These are phyloP conservation scores for Digitaria exilis DNA, from an alignment of 202 grass and related monocot genomes.

Conservation along the genomic window DNA sequence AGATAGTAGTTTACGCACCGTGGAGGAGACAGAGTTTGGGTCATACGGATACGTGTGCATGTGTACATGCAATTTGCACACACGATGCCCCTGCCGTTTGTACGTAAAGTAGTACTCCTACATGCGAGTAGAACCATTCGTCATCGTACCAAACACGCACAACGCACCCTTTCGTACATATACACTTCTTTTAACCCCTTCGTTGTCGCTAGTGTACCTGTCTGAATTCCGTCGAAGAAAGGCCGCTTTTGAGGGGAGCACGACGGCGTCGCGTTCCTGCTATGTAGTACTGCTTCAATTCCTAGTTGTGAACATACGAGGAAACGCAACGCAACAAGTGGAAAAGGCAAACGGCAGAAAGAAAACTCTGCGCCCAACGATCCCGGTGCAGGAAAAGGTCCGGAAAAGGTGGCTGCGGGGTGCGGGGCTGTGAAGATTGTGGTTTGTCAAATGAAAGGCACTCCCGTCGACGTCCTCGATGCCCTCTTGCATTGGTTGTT, in stretches of 20 bases:
- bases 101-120: too few relatives aligned
- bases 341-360: background rate
- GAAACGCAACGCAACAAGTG: too few relatives aligned
- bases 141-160: background rate
- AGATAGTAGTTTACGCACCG: too few relatives aligned
- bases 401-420: background rate
- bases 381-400: background rate
- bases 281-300: background rate
- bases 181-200: background rate
- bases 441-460: background rate
- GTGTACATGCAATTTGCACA: background rate
- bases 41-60: too few relatives aligned
- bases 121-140: background rate
- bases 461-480: background rate
- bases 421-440: too few relatives aligned
- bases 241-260: background rate
- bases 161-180: background rate
- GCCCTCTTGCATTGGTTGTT: background rate
- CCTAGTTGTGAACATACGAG: too few relatives aligned
- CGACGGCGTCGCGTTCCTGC: background rate
- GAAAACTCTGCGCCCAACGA: background rate
- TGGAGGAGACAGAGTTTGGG: too few relatives aligned
- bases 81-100: too few relatives aligned
- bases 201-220: background rate
- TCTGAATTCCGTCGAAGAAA: background rate